These are phyloP conservation scores for Plectosphaerella cucumerina DNA, from an alignment of 2,329 filamentous ascomycete species.

Conservation along the genomic window DNA sequence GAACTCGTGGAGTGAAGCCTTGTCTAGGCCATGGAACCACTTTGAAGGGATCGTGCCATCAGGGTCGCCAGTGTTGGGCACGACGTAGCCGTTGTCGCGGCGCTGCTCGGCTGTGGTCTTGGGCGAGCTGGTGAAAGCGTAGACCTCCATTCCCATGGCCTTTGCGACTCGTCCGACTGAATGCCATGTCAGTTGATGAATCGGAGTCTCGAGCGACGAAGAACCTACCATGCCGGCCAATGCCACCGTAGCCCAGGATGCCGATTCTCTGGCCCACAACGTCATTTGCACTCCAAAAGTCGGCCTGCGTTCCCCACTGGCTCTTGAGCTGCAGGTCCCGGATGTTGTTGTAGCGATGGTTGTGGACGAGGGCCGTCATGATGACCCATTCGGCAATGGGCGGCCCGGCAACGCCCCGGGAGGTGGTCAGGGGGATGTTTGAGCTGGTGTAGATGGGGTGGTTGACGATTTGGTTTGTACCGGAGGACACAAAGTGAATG, in stretches of 20 bases:
- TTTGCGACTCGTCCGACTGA: conserved; percentile 40
- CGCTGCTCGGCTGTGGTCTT: conserved; percentile 55
- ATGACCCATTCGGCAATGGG: conserved; percentile 39
- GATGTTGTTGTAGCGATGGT: conserved; percentile 25
- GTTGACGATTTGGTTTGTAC: neutral
- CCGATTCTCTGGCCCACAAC: conserved; percentile 29
- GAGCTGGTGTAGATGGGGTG: neutral
- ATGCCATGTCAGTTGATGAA: neutral
- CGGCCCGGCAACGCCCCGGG: conserved; percentile 16
- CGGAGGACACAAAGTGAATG: neutral
- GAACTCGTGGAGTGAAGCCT: conserved; percentile 33
- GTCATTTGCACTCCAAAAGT: conserved; percentile 20
- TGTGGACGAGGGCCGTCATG: conserved; percentile 25
- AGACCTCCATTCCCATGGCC: conserved; percentile 62
- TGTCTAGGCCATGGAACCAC: conserved; percentile 35
- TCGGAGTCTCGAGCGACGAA: neutral
- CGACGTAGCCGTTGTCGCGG: conserved; percentile 54
- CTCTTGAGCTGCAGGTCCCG: conserved; percentile 21
- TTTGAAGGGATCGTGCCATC: conserved; percentile 33
- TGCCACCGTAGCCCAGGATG: conserved; percentile 40
- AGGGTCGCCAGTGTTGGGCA: conserved; percentile 55
- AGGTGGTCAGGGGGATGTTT: neutral
- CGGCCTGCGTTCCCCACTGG: conserved; percentile 18
- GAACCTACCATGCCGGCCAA: conserved; percentile 30
- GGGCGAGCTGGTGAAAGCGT: conserved; percentile 62